Evolutionary conservation across 1,139 yeast species (phyloP).

Genomic region (Pichia sp.): DNA sequence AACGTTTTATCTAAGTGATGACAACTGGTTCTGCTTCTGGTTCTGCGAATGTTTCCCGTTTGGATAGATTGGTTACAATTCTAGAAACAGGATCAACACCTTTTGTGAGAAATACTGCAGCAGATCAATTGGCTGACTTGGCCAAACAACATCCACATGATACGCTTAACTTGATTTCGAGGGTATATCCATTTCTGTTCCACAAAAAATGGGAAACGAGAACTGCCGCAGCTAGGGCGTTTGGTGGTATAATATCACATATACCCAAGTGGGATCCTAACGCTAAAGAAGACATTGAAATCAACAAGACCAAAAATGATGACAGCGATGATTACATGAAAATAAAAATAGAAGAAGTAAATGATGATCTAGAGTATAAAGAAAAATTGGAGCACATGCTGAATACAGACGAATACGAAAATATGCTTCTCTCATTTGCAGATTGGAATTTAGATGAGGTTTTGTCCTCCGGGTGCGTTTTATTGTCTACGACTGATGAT

Average conservation of each 20-base stretch:
- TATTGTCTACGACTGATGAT: slow-evolving; percentile 63
- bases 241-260: slow-evolving; percentile 85
- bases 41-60: slow-evolving; percentile 25
- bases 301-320: slow-evolving; percentile 8
- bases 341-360: slow-evolving; percentile 26
- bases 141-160: slow-evolving; percentile 96
- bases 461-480: slow-evolving; percentile 58
- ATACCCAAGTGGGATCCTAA: slow-evolving; percentile 86
- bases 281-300: slow-evolving; percentile 19
- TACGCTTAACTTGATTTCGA: slow-evolving; percentile 66
- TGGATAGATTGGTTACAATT: slow-evolving; percentile 69
- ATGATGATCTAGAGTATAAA: slow-evolving; percentile 10
- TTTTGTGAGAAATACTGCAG: slow-evolving; percentile 91
- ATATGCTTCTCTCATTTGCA: slow-evolving; percentile 47
- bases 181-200: slow-evolving; percentile 84
- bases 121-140: slow-evolving; percentile 90
- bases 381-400: slow-evolving; percentile 33
- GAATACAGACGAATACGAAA: slow-evolving; percentile 34
- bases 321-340: slow-evolving; percentile 17
- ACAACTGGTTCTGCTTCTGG: not conserved
- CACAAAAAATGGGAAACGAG: slow-evolving; percentile 94
- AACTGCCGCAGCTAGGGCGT: slow-evolving; percentile 88
- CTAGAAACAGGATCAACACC: slow-evolving; percentile 95
- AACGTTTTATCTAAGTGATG: no score
- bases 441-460: slow-evolving; percentile 59